phyloP scores from a whole-genome alignment of 768 basidiomycete species.

The Lentinula boryana region DNA sequence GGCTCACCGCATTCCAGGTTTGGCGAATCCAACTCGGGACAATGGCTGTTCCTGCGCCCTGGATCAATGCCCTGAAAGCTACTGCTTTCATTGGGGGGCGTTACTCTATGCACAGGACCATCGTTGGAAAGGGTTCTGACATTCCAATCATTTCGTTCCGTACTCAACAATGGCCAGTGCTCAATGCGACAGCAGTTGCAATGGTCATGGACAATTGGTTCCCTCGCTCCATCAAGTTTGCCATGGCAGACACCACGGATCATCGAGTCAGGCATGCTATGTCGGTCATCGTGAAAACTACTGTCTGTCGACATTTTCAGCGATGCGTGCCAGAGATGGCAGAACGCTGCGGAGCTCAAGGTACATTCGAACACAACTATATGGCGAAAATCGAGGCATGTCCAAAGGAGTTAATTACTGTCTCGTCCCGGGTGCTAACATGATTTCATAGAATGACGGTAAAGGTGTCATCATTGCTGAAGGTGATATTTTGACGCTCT shows the following conservation, averaged over 20 bases:
- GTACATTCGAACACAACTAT: constrained; percentile 59
- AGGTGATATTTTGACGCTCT: constrained; percentile 44
- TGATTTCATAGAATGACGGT: constrained; percentile 30
- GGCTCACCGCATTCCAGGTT: constrained; percentile 12
- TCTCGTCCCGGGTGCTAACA: not conserved
- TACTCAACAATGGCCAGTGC: constrained; percentile 58
- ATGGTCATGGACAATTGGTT: constrained; percentile 48
- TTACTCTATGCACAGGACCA: constrained; percentile 50
- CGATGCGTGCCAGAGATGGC: constrained; percentile 45
- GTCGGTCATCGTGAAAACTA: constrained; percentile 51
- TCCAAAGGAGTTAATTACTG: not conserved
- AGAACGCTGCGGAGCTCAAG: constrained; percentile 63
- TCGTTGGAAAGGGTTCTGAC: constrained; percentile 34
- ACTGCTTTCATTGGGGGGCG: constrained; percentile 50
- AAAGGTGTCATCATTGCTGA: constrained; percentile 60
- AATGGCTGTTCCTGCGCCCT: constrained; percentile 41
- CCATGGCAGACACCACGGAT: constrained; percentile 32
- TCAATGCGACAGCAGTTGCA: constrained; percentile 44
- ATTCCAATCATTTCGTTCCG: constrained; percentile 56
- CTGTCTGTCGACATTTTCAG: constrained; percentile 48
- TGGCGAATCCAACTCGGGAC: constrained; percentile 53
- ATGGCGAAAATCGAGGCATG: constrained; percentile 49
- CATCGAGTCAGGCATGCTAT: constrained; percentile 48
- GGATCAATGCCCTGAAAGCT: constrained; percentile 46
- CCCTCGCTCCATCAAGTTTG: constrained; percentile 27